Base-by-base conservation (phyloP, 2,329 filamentous ascomycete genomes). In the Chalaropsis ovoidea region DNA sequence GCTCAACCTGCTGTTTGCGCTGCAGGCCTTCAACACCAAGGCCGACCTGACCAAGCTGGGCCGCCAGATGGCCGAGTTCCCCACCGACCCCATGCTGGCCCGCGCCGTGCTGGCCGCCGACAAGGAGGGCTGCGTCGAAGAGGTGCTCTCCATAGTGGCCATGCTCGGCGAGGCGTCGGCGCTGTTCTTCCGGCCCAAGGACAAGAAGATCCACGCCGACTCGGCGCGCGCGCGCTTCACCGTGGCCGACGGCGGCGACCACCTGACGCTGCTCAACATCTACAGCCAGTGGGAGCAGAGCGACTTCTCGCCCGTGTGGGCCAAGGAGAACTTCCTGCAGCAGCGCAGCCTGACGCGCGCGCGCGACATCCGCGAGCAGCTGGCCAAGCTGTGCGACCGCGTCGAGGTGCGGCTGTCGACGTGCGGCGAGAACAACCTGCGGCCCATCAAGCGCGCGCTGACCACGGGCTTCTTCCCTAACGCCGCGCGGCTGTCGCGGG, bases 201-300 rank as follows among this genome's bases (percentile, higher is more conserved):
- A 99, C 77, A 96, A 97, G 79, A 96, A 96, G 74, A 87, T 96
- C 35, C 90, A 96, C 72, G 94, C 94, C 13, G 93, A 99, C 74
- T 90, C 88, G 68, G 94, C 94, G 0, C 86, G 91, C 15, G 87
- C 88, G 43, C 85, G 93, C 1, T 97, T 97, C 76, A 95, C 90
- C 0, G 80, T 93, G 73, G 90, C 90, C 71, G 91, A 95, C 68
- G 92, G 92, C 43, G 94, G 94, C 52, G 94, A 99, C 73, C 89
- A 96, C 71, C 74, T 94, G 4, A 91, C 90, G 0, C 82, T 95
- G 1, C 83, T 97, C 61, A 96, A 96, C 72, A 87, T 99, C 70
- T 99, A 87, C 86, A 93, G 94, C 71, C 89, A 96, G 74, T 99
- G 91, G 88, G 89, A 92, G 1, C 93, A 97, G 73, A 87, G 85